phyloP scores from a whole-genome alignment of 2,329 filamentous ascomycete species.

The Penicillium sp. region DNA sequence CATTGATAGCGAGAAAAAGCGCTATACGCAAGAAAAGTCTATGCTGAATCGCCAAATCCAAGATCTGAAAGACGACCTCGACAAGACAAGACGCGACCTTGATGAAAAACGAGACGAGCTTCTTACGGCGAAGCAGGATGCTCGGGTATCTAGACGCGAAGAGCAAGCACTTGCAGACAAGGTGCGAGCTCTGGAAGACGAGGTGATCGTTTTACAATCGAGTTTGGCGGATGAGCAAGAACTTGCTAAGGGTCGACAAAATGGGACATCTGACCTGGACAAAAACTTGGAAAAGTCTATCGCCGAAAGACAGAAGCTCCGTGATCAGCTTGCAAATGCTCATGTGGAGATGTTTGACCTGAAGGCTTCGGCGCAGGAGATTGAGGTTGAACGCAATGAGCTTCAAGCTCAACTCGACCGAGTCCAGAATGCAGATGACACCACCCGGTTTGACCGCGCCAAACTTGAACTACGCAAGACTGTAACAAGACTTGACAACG shows the following conservation, averaged over 20 bases:
- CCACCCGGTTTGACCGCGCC: slow-evolving; percentile 65
- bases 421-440: slow-evolving; percentile 56
- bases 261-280: slow-evolving; percentile 60
- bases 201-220: slow-evolving; percentile 70
- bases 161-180: slow-evolving; percentile 64
- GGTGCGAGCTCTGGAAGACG: slow-evolving; percentile 68
- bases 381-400: slow-evolving; percentile 66
- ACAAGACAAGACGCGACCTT: slow-evolving; percentile 63
- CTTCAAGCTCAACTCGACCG: slow-evolving; percentile 61
- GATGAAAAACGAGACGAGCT: slow-evolving; percentile 67
- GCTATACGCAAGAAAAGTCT: slow-evolving; percentile 70
- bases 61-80: slow-evolving; percentile 69
- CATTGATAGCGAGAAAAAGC: slow-evolving; percentile 68
- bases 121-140: slow-evolving; percentile 64
- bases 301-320: slow-evolving; percentile 62
- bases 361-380: slow-evolving; percentile 56
- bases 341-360: slow-evolving; percentile 62
- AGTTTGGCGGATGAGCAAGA: slow-evolving; percentile 65
- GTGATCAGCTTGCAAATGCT: slow-evolving; percentile 61
- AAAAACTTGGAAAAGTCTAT: slow-evolving; percentile 57
- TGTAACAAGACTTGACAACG: slow-evolving; percentile 67
- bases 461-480: slow-evolving; percentile 66
- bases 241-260: slow-evolving; percentile 57
- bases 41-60: slow-evolving; percentile 71
- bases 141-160: slow-evolving; percentile 66